These are phyloP conservation scores for Fusarium austroafricanum DNA, from an alignment of 2,329 filamentous ascomycete genomes.

Conservation along the genomic window DNA sequence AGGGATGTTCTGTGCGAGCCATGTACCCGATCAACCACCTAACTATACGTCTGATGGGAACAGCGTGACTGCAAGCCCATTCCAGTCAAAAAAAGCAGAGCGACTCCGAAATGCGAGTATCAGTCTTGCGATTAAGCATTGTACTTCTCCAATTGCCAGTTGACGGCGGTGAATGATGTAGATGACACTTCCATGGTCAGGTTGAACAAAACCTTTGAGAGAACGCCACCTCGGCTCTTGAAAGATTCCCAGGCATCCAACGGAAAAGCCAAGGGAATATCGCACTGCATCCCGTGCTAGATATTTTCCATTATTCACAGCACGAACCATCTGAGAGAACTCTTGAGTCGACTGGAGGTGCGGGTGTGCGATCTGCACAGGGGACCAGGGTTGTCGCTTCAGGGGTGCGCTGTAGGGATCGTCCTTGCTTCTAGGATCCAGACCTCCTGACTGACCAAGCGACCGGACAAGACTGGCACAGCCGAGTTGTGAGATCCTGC, in stretches of 20 bases:
- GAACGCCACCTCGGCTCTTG: constrained; percentile 48
- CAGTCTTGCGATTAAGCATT: constrained; percentile 17
- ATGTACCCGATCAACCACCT: constrained; percentile 27
- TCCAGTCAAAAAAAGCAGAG: constrained; percentile 37
- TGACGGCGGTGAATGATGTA: constrained; percentile 30
- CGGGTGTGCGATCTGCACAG: constrained; percentile 45
- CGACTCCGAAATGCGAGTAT: constrained; percentile 39
- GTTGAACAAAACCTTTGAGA: constrained; percentile 43
- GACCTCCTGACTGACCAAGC: constrained; percentile 25
- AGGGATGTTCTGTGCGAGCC: constrained; percentile 34
- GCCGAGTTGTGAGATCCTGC: constrained; percentile 33
- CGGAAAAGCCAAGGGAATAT: constrained; percentile 28
- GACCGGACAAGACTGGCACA: constrained; percentile 20
- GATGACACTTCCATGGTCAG: constrained; percentile 38
- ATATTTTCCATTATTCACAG: constrained; percentile 18
- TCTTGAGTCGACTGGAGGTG: constrained; percentile 27
- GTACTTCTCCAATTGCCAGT: constrained; percentile 33
- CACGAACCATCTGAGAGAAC: constrained; percentile 2
- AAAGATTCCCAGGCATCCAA: constrained; percentile 34
- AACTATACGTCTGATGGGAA: constrained; percentile 16
- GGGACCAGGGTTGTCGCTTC: constrained; percentile 39
- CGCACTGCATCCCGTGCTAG: constrained; percentile 38
- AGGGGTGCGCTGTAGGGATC: constrained; percentile 43
- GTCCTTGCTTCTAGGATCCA: constrained; percentile 34
- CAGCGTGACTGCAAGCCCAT: constrained; percentile 32